Conservation (phyloP, 2,329 filamentous ascomycete genomes). For the Ilyonectria mors-panacis region DNA sequence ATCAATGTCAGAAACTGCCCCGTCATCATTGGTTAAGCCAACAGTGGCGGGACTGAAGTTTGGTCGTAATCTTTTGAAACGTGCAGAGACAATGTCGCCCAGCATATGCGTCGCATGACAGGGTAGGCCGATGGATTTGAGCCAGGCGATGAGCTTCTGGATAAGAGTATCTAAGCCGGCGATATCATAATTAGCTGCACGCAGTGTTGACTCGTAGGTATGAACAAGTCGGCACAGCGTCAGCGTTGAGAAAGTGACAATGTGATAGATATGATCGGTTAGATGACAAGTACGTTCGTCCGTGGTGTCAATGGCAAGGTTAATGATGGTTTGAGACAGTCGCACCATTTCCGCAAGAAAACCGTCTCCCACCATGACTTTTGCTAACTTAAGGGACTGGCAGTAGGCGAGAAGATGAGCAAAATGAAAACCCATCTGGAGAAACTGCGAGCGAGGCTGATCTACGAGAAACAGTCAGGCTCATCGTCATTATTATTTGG, state of each 20-base stretch:
- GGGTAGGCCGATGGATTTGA: conserved; percentile 41
- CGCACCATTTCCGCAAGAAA: conserved; percentile 44
- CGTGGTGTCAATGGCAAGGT: conserved; percentile 47
- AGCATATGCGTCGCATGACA: conserved; percentile 48
- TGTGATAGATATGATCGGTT: conserved; percentile 50
- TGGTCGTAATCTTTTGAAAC: conserved; percentile 42
- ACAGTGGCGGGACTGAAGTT: conserved; percentile 3
- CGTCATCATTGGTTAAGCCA: neutral
- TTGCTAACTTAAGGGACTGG: conserved; percentile 41
- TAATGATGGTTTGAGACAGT: conserved; percentile 44
- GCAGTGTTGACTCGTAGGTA: conserved; percentile 41
- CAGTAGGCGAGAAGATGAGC: conserved; percentile 44
- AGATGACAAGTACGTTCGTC: conserved; percentile 49
- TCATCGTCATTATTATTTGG: no score
- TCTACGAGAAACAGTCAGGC: conserved; percentile 26
- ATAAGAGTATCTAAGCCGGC: conserved; percentile 36
- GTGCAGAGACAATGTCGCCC: conserved; percentile 41
- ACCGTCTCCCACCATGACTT: conserved; percentile 28
- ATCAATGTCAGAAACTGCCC: neutral
- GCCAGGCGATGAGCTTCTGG: conserved; percentile 41
- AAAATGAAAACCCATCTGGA: conserved; percentile 50
- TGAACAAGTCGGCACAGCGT: conserved; percentile 42
- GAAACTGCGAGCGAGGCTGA: conserved; percentile 48
- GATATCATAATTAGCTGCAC: conserved; percentile 30
- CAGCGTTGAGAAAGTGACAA: conserved; percentile 48